Evolutionary conservation across 441 rosid genomes (phyloP).

Genomic region (Erysimum pusillum): DNA sequence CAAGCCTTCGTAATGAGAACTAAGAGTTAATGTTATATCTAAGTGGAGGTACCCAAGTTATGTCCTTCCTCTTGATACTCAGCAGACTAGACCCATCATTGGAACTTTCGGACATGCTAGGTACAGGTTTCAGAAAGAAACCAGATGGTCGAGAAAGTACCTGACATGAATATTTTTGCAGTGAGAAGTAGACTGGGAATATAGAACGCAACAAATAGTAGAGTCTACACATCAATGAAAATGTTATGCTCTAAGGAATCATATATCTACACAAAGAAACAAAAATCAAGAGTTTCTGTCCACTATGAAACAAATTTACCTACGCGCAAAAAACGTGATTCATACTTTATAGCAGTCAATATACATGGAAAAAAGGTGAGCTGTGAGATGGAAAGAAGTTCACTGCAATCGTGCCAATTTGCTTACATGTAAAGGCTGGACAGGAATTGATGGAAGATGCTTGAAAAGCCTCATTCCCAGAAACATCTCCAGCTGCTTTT

Average conservation of each 20-base stretch:
- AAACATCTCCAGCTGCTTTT: constrained; percentile 97
- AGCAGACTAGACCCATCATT: constrained; percentile 71
- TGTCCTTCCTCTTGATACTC: constrained; percentile 81
- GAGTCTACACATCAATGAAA: constrained; percentile 20
- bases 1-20: constrained; percentile 12
- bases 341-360: constrained; percentile 14
- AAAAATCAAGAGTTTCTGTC: not conserved
- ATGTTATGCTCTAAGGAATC: constrained; percentile 12
- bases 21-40: constrained; percentile 34
- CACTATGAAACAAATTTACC: constrained; percentile 23
- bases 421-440: constrained; percentile 88
- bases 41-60: constrained; percentile 76
- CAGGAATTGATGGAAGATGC: constrained; percentile 93
- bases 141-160: constrained; percentile 86
- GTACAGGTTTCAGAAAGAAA: constrained; percentile 89
- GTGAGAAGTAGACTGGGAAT: constrained; percentile 33
- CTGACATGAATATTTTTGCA: constrained; percentile 55
- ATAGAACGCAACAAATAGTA: constrained; percentile 24
- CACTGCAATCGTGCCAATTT: constrained; percentile 31
- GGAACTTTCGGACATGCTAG: constrained; percentile 64
- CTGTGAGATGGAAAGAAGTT: constrained; percentile 3
- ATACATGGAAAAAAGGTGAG: constrained; percentile 13
- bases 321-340: not conserved
- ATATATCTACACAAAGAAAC: constrained; percentile 16
- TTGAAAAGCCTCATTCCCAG: constrained; percentile 93